phyloP scores from a whole-genome alignment of 176 grass and related monocot genomes.

The Carex littledalei region DNA sequence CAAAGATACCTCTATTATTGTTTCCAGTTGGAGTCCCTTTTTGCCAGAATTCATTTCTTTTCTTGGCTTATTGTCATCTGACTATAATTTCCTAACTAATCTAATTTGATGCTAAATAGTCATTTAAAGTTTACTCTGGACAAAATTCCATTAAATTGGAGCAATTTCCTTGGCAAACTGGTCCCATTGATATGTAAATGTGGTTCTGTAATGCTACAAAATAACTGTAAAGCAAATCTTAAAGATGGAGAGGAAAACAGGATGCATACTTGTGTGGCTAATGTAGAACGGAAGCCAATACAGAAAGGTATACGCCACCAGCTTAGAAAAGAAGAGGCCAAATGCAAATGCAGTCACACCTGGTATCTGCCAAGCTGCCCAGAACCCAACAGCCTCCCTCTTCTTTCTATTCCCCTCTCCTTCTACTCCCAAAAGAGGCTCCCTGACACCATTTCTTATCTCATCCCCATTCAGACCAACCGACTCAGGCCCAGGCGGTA shows the following conservation, averaged over 20 bases:
- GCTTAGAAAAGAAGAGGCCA: constrained; percentile 84
- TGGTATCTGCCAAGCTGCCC: constrained; percentile 69
- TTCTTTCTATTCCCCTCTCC: constrained; percentile 40
- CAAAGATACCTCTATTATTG: not conserved
- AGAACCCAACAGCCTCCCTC: constrained; percentile 54
- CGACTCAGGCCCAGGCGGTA: constrained; percentile 52
- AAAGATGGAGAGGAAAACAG: constrained; percentile 17
- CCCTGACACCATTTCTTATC: constrained; percentile 37
- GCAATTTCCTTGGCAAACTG: not conserved
- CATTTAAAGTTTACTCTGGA: not conserved
- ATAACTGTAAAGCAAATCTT: constrained; percentile 9
- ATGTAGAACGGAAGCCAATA: constrained; percentile 95
- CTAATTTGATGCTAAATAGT: not conserved
- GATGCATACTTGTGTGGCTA: constrained; percentile 64
- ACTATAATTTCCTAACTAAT: not conserved
- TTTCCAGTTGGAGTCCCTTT: not conserved
- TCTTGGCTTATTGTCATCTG: not conserved
- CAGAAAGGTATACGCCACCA: constrained; percentile 84
- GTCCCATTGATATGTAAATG: not conserved
- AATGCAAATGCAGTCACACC: constrained; percentile 67
- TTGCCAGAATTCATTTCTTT: not conserved
- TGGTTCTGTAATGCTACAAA: not conserved
- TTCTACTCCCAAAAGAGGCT: constrained; percentile 47
- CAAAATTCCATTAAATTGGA: not conserved
- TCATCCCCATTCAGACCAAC: constrained; percentile 43